A percentile compares a stretch with the other conserved stretches of the same genome.
phyloP scores from a whole-genome alignment of 2,329 filamentous ascomycete species.

The Lecanicillium sp. region DNA sequence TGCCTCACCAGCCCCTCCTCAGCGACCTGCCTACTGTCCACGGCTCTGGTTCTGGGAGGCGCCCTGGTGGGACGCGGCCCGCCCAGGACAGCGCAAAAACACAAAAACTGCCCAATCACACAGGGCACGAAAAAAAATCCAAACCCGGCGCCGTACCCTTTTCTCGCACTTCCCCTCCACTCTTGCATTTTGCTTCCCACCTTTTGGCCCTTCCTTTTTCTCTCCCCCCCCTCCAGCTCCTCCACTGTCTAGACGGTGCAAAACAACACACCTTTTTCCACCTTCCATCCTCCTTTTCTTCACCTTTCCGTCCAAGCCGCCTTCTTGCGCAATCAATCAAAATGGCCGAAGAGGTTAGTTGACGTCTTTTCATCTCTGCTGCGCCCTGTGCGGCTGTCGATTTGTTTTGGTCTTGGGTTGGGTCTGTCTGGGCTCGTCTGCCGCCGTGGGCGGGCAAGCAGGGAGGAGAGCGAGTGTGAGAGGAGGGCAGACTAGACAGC shows the following conservation, averaged over 20 bases:
- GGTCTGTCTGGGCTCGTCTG: too few relatives aligned
- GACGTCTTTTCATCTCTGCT: slow-evolving; percentile 8
- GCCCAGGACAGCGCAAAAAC: background rate
- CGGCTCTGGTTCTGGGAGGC: too few relatives aligned
- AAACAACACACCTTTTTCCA: slow-evolving; percentile 8
- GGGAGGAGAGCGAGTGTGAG: too few relatives aligned
- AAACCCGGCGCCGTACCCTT: slow-evolving; percentile 23
- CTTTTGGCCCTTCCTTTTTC: slow-evolving; percentile 16
- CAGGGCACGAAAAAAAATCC: slow-evolving; percentile 28
- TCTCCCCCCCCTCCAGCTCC: slow-evolving; percentile 16
- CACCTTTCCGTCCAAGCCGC: slow-evolving; percentile 19
- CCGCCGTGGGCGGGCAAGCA: too few relatives aligned
- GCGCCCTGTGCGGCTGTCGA: too few relatives aligned
- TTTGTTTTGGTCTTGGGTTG: too few relatives aligned
- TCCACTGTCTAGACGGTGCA: slow-evolving; percentile 12
- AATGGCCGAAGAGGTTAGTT: slow-evolving; percentile 53
- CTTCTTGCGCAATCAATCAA: slow-evolving; percentile 39
- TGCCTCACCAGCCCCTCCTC: too few relatives aligned
- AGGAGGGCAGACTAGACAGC: background rate
- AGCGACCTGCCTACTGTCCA: too few relatives aligned
- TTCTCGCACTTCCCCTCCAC: slow-evolving; percentile 22
- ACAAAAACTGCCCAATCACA: slow-evolving; percentile 25
- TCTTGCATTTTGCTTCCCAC: slow-evolving; percentile 3
- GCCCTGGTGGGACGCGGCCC: slow-evolving; percentile 3
- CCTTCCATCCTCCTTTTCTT: slow-evolving; percentile 14